Percentiles rank a stretch among this genome's conserved stretches.
phyloP scores from a whole-genome alignment of 192 early-diverging fungal species.

The Chytriomyces sp. region DNA sequence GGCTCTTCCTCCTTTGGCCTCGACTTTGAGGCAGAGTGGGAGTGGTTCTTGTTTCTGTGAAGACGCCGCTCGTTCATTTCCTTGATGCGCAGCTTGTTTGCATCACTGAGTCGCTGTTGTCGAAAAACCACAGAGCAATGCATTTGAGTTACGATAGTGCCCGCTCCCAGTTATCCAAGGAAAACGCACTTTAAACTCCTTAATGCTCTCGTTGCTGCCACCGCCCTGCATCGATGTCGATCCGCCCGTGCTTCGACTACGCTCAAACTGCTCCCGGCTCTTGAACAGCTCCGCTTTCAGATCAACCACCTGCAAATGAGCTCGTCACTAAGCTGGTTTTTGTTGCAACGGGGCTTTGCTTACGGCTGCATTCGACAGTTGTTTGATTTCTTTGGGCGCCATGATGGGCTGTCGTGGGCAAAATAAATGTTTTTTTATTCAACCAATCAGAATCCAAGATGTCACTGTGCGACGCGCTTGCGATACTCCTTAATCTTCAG shows the following conservation, averaged over 20 bases:
- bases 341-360: too few relatives aligned
- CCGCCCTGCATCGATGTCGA: neutral
- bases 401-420: too few relatives aligned
- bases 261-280: constrained; percentile 39
- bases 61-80: constrained; percentile 52
- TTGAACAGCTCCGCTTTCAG: constrained; percentile 55
- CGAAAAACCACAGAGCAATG: neutral
- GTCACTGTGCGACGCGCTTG: neutral
- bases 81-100: constrained; percentile 52
- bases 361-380: too few relatives aligned
- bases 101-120: constrained; percentile 13
- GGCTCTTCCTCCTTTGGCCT: constrained; percentile 40
- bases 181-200: constrained; percentile 43
- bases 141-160: neutral
- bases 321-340: too few relatives aligned
- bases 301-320: constrained; percentile 37
- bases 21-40: neutral
- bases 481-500: constrained; percentile 26
- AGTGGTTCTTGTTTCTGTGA: neutral
- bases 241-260: constrained; percentile 31
- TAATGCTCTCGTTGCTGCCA: constrained; percentile 18
- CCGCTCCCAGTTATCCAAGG: neutral
- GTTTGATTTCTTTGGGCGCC: too few relatives aligned
- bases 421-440: too few relatives aligned
- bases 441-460: too few relatives aligned